Percentiles rank a stretch among this genome's conserved stretches.
phyloP scores from a whole-genome alignment of 768 basidiomycete species.

The Boletus sp. region DNA sequence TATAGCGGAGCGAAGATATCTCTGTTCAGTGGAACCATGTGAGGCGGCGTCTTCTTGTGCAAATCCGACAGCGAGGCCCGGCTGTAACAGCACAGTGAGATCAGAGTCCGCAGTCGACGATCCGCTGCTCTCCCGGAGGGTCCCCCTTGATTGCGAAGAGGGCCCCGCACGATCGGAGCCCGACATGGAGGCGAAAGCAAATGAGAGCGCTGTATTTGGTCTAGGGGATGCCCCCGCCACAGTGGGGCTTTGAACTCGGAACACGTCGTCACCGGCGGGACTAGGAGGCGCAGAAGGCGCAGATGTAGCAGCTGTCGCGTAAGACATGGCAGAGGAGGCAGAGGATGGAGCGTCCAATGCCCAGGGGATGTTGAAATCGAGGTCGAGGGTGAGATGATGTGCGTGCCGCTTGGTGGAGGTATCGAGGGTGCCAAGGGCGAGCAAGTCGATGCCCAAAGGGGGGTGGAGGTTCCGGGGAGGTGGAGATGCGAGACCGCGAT shows the following conservation, averaged over 20 bases:
- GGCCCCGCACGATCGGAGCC: slow-evolving; percentile 1
- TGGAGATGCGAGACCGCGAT: neutral
- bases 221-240: slow-evolving; percentile 3
- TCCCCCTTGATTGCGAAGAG: neutral
- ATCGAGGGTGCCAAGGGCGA: slow-evolving; percentile 3
- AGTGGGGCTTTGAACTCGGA: neutral
- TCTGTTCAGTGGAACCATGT: slow-evolving; percentile 10
- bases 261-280: slow-evolving; percentile 13
- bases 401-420: slow-evolving; percentile 4
- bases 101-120: slow-evolving; percentile 22
- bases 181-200: slow-evolving; percentile 7
- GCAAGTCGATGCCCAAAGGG: slow-evolving; percentile 13
- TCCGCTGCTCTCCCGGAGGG: slow-evolving; percentile 4
- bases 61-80: slow-evolving; percentile 11
- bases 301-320: slow-evolving; percentile 15
- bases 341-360: slow-evolving; percentile 14
- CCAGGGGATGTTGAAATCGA: slow-evolving; percentile 18
- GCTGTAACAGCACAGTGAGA: slow-evolving; percentile 15
- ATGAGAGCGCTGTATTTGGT: slow-evolving; percentile 1
- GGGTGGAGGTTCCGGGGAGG: neutral
- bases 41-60: slow-evolving; percentile 9
- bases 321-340: slow-evolving; percentile 24
- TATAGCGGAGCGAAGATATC: slow-evolving; percentile 19
- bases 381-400: slow-evolving; percentile 23
- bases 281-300: slow-evolving; percentile 7